Evolutionary conservation across 208 protist genomes (phyloP).

Genomic region (Acanthamoeba polyphaga): DNA sequence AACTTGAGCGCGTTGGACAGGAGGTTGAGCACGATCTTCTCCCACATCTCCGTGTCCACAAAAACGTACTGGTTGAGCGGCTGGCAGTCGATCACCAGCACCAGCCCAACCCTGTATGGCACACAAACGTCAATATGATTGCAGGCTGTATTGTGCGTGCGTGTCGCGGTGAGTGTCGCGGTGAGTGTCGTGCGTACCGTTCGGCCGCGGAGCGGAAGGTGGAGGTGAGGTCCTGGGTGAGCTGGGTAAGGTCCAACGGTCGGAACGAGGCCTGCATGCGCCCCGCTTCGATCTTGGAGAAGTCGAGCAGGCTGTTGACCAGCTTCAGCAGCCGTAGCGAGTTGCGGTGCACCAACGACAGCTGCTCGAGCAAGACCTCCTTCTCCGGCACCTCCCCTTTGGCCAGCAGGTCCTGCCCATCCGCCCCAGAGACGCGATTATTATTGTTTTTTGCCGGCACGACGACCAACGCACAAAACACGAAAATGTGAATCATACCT

Average conservation of each 20-base stretch:
- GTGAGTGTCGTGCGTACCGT: not conserved
- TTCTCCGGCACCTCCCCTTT: not conserved
- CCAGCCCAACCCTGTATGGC: not conserved
- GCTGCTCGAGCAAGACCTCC: slow-evolving; percentile 17
- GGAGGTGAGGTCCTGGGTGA: slow-evolving; percentile 71
- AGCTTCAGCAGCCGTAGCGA: slow-evolving; percentile 65
- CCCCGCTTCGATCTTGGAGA: slow-evolving; percentile 77
- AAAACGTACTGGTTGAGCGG: slow-evolving; percentile 29
- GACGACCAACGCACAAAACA: too few relatives aligned
- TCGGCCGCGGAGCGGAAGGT: slow-evolving; percentile 70
- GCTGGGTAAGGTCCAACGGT: slow-evolving; percentile 75
- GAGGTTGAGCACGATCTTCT: slow-evolving; percentile 82
- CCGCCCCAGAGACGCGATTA: too few relatives aligned
- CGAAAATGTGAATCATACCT: too few relatives aligned
- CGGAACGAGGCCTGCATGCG: slow-evolving; percentile 73
- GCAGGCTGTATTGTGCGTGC: not conserved
- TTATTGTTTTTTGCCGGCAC: too few relatives aligned
- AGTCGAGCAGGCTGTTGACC: slow-evolving; percentile 79
- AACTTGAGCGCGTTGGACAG: slow-evolving; percentile 82
- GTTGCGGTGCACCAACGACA: slow-evolving; percentile 48
- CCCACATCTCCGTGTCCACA: slow-evolving; percentile 79
- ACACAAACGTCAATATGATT: too few relatives aligned
- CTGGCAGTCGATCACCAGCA: slow-evolving; percentile 21
- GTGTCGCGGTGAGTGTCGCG: too few relatives aligned
- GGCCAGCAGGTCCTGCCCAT: not conserved